These are phyloP conservation scores for Irpex sp. DNA, from an alignment of 1,284 basidiomycete species.

Conservation along the genomic window DNA sequence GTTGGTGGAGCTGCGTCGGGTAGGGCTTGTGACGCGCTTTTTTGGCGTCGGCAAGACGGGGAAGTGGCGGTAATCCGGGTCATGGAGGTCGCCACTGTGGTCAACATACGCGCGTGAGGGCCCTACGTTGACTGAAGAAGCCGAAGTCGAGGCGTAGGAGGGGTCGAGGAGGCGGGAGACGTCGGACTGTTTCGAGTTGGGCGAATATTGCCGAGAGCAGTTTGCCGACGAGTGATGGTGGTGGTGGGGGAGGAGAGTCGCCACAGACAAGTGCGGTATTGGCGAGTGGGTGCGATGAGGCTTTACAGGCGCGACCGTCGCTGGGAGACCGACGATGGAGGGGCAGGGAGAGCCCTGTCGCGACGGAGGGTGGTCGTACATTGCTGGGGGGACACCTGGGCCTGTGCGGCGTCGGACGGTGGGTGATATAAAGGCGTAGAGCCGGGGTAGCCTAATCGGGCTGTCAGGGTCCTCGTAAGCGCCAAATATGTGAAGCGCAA, in stretches of 20 bases:
- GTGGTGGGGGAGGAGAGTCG: constrained; percentile 25
- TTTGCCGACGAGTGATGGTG: constrained; percentile 4
- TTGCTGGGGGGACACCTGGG: not conserved
- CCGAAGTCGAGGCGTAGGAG: constrained; percentile 44
- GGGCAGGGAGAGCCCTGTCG: not conserved
- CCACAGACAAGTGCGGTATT: constrained; percentile 19
- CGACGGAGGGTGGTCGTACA: constrained; percentile 14
- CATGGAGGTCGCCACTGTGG: constrained; percentile 58
- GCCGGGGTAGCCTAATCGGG: not conserved
- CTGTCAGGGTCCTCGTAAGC: not conserved
- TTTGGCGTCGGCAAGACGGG: constrained; percentile 34
- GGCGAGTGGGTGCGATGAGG: constrained; percentile 20
- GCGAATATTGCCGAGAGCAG: constrained; percentile 23
- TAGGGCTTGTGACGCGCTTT: constrained; percentile 15
- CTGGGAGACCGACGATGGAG: not conserved
- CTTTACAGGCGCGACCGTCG: constrained; percentile 10
- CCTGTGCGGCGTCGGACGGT: not conserved
- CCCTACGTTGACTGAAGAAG: constrained; percentile 34
- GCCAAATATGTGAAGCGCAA: not conserved
- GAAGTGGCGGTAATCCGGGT: constrained; percentile 66
- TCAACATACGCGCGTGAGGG: constrained; percentile 50
- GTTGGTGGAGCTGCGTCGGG: constrained; percentile 14
- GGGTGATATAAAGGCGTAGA: not conserved
- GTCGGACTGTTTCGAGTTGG: constrained; percentile 42
- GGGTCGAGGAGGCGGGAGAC: constrained; percentile 63